Conservation (phyloP, 495 filamentous ascomycete genomes). For the Penicillium tannophilum region DNA sequence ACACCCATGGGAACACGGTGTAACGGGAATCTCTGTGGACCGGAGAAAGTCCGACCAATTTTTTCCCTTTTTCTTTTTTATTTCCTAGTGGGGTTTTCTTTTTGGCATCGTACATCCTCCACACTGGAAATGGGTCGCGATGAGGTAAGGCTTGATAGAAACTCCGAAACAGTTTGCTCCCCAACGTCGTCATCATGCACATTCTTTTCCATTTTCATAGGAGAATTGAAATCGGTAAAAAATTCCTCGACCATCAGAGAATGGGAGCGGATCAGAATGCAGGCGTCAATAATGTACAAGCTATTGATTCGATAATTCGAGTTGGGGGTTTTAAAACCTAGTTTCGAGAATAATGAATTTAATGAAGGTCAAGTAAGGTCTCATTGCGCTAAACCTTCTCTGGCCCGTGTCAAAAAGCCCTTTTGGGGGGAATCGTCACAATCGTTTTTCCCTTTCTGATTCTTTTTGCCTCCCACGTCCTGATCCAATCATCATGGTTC, state of each 20-base stretch:
- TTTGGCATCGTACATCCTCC: constrained; percentile 10
- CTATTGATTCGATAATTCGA: constrained; percentile 26
- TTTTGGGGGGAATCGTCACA: constrained; percentile 16
- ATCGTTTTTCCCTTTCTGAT: constrained; percentile 2
- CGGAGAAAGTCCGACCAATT: constrained; percentile 7
- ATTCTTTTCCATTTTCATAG: constrained; percentile 17
- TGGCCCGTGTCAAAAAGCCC: constrained; percentile 6
- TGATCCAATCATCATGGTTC: constrained; percentile 18
- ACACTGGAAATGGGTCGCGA: constrained; percentile 1
- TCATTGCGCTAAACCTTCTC: constrained; percentile 1
- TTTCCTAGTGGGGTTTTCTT: background rate
- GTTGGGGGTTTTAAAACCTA: background rate
- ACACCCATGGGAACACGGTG: constrained; percentile 1
- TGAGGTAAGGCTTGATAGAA: constrained; percentile 6
- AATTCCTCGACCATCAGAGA: constrained; percentile 17
- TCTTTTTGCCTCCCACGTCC: constrained; percentile 11
- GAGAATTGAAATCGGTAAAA: background rate
- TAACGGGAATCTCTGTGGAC: background rate
- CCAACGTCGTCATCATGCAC: constrained; percentile 35
- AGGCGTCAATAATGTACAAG: constrained; percentile 29
- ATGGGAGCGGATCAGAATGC: constrained; percentile 19
- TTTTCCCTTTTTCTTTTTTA: background rate
- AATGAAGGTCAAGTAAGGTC: constrained; percentile 24
- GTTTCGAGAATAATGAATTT: background rate
- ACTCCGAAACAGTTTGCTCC: background rate